These are phyloP conservation scores for Flaveria ramosissima DNA, from an alignment of 129 eudicot species.

Conservation along the genomic window DNA sequence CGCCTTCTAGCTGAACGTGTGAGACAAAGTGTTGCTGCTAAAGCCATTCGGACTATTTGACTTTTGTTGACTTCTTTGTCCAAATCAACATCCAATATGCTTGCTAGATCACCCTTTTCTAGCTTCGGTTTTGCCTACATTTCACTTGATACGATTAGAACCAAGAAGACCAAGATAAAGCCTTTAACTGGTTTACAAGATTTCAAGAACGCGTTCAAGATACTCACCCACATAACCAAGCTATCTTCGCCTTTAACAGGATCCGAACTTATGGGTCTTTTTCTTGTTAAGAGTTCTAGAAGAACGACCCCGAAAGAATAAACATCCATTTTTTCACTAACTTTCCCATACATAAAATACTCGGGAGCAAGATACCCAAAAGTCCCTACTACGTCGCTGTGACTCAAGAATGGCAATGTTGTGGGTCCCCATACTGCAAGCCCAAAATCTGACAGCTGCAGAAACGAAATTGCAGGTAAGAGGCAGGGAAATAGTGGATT, in stretches of 20 bases:
- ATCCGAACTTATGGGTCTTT: conserved; percentile 67
- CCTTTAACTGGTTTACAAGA: background rate
- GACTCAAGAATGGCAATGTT: conserved; percentile 53
- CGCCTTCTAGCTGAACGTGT: conserved; percentile 80
- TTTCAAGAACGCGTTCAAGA: background rate
- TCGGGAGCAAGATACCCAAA: conserved; percentile 98
- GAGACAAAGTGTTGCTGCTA: conserved; percentile 82
- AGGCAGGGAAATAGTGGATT: no score
- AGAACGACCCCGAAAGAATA: conserved; percentile 96
- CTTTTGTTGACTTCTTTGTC: conserved; percentile 49
- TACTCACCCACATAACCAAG: conserved; percentile 96
- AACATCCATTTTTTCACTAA: conserved; percentile 88
- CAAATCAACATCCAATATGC: conserved; percentile 70
- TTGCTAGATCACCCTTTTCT: conserved; percentile 62
- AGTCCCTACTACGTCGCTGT: conserved; percentile 86
- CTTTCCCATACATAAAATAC: conserved; percentile 98
- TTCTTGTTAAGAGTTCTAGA: conserved; percentile 77
- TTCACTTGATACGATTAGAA: conserved; percentile 16
- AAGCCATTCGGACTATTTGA: conserved; percentile 73
- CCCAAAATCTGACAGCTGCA: conserved; percentile 87
- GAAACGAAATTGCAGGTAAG: conserved; percentile 2
- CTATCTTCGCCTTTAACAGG: conserved; percentile 80
- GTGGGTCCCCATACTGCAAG: conserved; percentile 92
- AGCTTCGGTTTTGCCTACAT: conserved; percentile 84
- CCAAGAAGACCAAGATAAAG: background rate